Base-by-base conservation (phyloP, 768 basidiomycete genomes). In the Lactifluus rugatus region DNA sequence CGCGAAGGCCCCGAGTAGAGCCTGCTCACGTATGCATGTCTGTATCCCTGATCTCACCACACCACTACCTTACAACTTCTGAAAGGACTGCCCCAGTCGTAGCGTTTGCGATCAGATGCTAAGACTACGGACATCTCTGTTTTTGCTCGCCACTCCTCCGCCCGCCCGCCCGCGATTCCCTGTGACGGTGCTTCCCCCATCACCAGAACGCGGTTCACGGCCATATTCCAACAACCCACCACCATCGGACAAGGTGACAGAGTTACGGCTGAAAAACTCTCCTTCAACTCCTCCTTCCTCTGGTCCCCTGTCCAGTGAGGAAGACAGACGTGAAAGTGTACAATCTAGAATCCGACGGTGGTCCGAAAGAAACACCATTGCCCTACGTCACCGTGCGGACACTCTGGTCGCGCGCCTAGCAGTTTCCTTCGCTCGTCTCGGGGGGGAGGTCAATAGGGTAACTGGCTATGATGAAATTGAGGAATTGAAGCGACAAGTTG, bases 401-500 rank as follows among this genome's bases (percentile, higher is more conserved):
- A 74, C 71, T 44, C 78, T 87, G 62, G 83, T 87, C 0, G 71
- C 73, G 9, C 70, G 68, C 5, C 78, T 88, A 2, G 78, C 79
- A 61, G 71, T 74, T 7, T 81, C 78, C 5, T 81, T 95, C 64
- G 83, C 84, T 44, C 78, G 83, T 65, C 76, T 95, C 2, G 93
- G 92, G 11, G 73, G 78, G 25, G 81, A 88, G 66, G 73, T 98
- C 57, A 97, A 94, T 68, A 83, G 81, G 59, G 82, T 89, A 21
- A 93, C 94, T 9, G 96, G 96, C 0, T 99, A 99, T 65, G 87
- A 87, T 62, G 83, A 85, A 66, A 94, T 96, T 41, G 92, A 96
- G 64, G 78, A 77, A 16, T 71, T 95, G 59, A 93, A 94, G 71
- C 73, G 74, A 61, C 78, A 76, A 45, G 93, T 96, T 19, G 86